A percentile compares a stretch with the other conserved stretches of the same genome.
Evolutionary conservation across 768 basidiomycete genomes (phyloP).

Genomic region (Candolleomyces efflorescens): DNA sequence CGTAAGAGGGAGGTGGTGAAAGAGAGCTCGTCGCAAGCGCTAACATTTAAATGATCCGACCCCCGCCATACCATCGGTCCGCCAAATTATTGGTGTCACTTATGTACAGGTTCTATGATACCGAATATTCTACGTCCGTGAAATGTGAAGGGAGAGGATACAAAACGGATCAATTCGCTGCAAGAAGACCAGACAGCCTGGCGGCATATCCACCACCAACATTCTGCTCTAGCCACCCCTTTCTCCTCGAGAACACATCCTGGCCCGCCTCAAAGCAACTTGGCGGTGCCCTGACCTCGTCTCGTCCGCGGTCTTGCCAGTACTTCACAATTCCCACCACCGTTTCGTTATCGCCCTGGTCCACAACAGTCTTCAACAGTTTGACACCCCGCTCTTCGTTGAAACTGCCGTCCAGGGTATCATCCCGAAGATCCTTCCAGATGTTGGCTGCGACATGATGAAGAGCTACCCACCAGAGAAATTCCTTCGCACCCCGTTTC

Average conservation of each 20-base stretch:
- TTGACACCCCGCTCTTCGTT: constrained; percentile 36
- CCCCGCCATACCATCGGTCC: constrained; percentile 6
- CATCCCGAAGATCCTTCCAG: constrained; percentile 59
- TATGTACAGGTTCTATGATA: background rate
- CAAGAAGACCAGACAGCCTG: constrained; percentile 13
- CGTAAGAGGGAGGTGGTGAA: background rate
- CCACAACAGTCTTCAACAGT: constrained; percentile 48
- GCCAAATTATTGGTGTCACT: constrained; percentile 1
- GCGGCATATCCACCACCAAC: constrained; percentile 12
- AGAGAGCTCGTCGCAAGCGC: background rate
- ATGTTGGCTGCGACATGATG: constrained; percentile 77
- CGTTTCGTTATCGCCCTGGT: constrained; percentile 41
- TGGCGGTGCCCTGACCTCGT: constrained; percentile 39
- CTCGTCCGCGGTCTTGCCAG: constrained; percentile 37
- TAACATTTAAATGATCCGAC: constrained; percentile 2
- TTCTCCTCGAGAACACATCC: constrained; percentile 18
- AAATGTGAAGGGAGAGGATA: constrained; percentile 1
- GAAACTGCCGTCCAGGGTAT: constrained; percentile 8
- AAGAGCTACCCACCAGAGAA: constrained; percentile 62
- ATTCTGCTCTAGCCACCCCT: constrained; percentile 16
- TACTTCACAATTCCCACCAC: constrained; percentile 58
- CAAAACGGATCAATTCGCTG: background rate
- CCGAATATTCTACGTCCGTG: constrained; percentile 3
- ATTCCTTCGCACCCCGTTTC: constrained; percentile 44
- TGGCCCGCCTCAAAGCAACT: constrained; percentile 39